Base-by-base conservation (phyloP, 805 yeast genomes). In the Kregervanrija pseudodelftensis region DNA sequence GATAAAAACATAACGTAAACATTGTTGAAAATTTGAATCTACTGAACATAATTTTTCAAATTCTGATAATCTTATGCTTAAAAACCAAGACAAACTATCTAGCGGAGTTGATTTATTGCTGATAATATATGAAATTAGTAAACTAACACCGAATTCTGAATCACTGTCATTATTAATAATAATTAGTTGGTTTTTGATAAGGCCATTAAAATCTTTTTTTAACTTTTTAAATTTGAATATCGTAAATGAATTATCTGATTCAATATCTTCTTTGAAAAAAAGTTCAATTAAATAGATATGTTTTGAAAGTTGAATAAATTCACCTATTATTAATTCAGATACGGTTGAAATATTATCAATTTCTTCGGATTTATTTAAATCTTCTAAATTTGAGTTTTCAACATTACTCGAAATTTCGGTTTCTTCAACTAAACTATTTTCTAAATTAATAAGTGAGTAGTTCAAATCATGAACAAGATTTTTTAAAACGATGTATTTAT, bases 1-100 rank as follows among this genome's bases (percentile, higher is more conserved):
- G 38, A 59, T 60, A 45, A 53, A 66, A 11, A 58, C 39, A 46
- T 63, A 65, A 34, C 48, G 57, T 30, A 66, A 49, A 35, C 56
- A 46, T 30, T 41, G 49, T 34, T 54, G 55, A 15, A 64, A 57
- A 13, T 60, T 59, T 8, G 32, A 36, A 8, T 36, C n/a, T 10
- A 41, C 12, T 9, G 44, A 30, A 42, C 30, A 32, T 1, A 57
- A 37, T 28, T 42, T 42, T 31, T 34, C 22, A 13, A 59, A 40
- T 11, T 46, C 36, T 2, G 22, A 16, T 11, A 50, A 46, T 36
- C 69, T 53, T 8, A 50, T 37, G 0, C 51, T n/a, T 16, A 64
- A 41, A 30, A 54, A 56, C 55, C 57, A 55, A 5, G 45, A 37
- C 2, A 65, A 34, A 2, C 63, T 48, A 3, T 57, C 55, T 3